A percentile compares a stretch with the other conserved stretches of the same genome.
Conservation (phyloP, 208 protist genomes). For the Leishmania braziliensis region DNA sequence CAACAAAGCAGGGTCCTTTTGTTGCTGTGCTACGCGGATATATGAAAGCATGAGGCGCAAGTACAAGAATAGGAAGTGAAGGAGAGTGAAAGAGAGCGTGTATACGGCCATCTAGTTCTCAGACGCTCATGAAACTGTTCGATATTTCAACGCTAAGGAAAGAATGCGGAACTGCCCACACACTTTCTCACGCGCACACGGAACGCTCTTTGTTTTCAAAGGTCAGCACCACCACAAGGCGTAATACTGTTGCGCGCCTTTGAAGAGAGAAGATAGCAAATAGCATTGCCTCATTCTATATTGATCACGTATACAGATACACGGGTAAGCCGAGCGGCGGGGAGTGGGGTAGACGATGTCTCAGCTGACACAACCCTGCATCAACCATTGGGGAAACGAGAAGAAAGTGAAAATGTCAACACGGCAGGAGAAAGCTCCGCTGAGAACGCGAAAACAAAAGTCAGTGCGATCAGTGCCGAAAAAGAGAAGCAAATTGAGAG, state of each 20-base stretch:
- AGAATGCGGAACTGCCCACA: background rate
- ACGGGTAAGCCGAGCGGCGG: background rate
- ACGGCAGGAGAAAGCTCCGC: conserved; percentile 1
- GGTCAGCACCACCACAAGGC: background rate
- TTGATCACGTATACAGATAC: background rate
- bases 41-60: background rate
- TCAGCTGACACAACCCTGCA: background rate
- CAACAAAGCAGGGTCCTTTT: background rate
- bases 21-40: background rate
- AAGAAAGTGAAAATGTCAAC: conserved; percentile 7
- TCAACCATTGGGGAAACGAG: background rate
- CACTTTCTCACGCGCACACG: background rate
- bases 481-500: background rate
- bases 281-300: too few species aligned
- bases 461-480: background rate
- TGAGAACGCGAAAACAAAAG: too few species aligned
- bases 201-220: background rate
- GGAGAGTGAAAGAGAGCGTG: background rate
- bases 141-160: background rate
- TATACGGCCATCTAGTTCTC: background rate
- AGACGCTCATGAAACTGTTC: background rate
- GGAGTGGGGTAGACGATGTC: background rate
- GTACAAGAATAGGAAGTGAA: background rate
- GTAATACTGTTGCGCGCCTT: background rate
- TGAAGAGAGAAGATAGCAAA: background rate